Conservation (phyloP, 164 flowering plant species). For the Kingdonia uniflora region DNA sequence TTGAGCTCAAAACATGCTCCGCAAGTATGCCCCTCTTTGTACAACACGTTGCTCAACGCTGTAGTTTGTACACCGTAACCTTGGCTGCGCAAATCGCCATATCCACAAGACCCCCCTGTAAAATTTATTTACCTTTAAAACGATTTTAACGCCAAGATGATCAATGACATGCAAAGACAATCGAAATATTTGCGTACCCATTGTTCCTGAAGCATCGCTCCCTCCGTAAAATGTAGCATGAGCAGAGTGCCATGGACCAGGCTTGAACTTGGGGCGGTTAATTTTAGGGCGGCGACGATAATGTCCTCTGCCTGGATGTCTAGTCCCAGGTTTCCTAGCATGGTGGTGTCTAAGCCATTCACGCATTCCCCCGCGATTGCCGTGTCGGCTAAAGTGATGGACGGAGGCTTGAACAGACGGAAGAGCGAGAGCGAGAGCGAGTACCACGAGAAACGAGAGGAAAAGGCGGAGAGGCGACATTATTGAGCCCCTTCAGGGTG, state of each 20-base stretch:
- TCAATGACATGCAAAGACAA: not conserved
- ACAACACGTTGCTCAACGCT: conserved; percentile 53
- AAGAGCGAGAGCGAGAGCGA: conserved; percentile 4
- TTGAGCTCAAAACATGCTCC: conserved; percentile 71
- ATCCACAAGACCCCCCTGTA: conserved; percentile 80
- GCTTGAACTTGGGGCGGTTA: conserved; percentile 24
- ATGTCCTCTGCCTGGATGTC: not conserved
- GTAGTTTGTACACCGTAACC: conserved; percentile 55
- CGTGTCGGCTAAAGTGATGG: conserved; percentile 1
- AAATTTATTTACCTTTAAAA: not conserved
- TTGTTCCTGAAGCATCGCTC: conserved; percentile 34
- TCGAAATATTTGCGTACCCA: conserved; percentile 22
- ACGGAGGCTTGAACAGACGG: conserved; percentile 10
- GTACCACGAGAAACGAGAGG: conserved; percentile 4
- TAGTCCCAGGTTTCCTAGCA: too few species aligned
- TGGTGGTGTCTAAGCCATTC: not conserved
- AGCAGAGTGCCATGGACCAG: conserved; percentile 47
- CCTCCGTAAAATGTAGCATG: conserved; percentile 64
- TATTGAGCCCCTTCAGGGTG: not conserved
- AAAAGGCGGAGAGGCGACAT: conserved; percentile 13
- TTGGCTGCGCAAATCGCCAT: conserved; percentile 25
- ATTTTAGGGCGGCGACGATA: not conserved
- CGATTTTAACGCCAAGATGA: not conserved
- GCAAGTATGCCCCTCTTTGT: conserved; percentile 45
- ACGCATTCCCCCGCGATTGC: not conserved